Base-by-base conservation (phyloP, 805 yeast genomes). In the Saccharomycopsis selenospora region DNA sequence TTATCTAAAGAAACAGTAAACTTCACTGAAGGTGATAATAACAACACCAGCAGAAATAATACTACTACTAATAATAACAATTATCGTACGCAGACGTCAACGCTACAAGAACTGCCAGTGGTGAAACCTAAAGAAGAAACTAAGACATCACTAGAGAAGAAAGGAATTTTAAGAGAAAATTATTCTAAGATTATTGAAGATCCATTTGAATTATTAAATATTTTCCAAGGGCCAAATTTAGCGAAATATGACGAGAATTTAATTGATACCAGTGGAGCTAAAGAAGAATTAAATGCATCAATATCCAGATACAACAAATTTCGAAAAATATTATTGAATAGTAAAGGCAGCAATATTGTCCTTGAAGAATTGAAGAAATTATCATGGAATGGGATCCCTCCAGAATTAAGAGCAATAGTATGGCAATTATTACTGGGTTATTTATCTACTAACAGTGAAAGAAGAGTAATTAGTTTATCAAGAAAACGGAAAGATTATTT, bases 361-460 rank as follows among this genome's bases (percentile, higher is more conserved):
- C 63, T 86, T 50, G 73, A 71, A 43, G 89, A 82, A 45, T 70
- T 93, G 47, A 75, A 87, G 53, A 80, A 84, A 60, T 72, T 89
- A 45, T 77, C 96, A 14, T 93, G 99, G 98, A 85, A 90, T 58
- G 99, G 99, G 1, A 77, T 93, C 4, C 98, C 99, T 0, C 67
- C 75, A 10, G 82, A 80, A 49, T 71, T 89, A 49, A 71, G 98
- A 50, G 85, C 97, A 0, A 66, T 82, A 36, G 79, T 85, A 10
- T 93, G 99, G 99, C 95, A 88, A 66, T 67, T 90, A 14, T 64
- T 93, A 43, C 72, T 91, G 45, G 98, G 98, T 1, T 93, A 93
- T 62, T 67, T 91, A 30, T 96, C 99, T 1, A 78, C 93, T 1
- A 93, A 89, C 61, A 75, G 82, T 23, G 78, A 82, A 42, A 73